phyloP scores from a whole-genome alignment of 139 green algal genomes.

The Closterium sp. region DNA sequence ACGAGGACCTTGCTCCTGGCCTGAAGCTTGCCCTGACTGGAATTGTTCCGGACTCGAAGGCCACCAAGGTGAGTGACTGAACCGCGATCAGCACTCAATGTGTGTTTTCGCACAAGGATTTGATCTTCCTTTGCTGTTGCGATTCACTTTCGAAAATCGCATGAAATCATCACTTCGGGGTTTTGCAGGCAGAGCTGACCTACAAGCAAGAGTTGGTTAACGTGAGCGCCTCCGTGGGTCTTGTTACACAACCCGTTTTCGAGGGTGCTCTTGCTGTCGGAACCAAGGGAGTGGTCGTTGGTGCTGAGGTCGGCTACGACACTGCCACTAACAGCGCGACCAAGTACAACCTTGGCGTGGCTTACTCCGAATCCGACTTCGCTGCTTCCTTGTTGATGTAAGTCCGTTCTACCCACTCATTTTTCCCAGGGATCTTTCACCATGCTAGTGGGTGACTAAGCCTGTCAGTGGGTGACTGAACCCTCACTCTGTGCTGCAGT shows the following conservation, averaged over 20 bases:
- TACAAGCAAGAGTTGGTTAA: slow-evolving; percentile 11
- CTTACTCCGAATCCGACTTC: slow-evolving; percentile 24
- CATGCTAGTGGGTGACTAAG: neutral
- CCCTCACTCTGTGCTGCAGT: slow-evolving; percentile 15
- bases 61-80: slow-evolving; percentile 33
- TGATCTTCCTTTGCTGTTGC: neutral
- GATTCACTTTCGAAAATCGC: neutral
- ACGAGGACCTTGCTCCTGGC: slow-evolving; percentile 34
- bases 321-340: slow-evolving; percentile 37
- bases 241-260: slow-evolving; percentile 27
- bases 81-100: neutral
- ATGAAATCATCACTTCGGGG: neutral
- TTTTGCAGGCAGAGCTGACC: slow-evolving; percentile 20
- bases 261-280: slow-evolving; percentile 34
- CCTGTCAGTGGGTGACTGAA: neutral
- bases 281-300: slow-evolving; percentile 38
- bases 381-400: neutral
- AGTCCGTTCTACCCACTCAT: neutral
- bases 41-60: slow-evolving; percentile 33
- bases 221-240: slow-evolving; percentile 10
- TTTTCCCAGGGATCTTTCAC: neutral
- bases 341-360: slow-evolving; percentile 52
- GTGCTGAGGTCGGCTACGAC: slow-evolving; percentile 48
- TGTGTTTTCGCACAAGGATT: neutral
- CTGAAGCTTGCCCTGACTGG: slow-evolving; percentile 34